These are phyloP conservation scores for Phytophthora europaea DNA, from an alignment of 352 stramenopile genomes.

Conservation along the genomic window DNA sequence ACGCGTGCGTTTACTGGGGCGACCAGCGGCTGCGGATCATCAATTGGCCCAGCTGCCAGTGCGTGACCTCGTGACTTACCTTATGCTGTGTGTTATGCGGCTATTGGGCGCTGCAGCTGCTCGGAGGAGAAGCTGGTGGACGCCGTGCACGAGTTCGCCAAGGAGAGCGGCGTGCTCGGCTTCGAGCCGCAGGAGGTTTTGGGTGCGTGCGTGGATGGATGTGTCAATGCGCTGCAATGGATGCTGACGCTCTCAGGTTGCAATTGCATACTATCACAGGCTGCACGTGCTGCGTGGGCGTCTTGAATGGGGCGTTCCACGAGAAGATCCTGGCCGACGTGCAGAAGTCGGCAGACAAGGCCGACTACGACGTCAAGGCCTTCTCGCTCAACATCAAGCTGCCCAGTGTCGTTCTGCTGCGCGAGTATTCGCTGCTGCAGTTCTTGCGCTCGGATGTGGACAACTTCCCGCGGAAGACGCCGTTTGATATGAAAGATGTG, in stretches of 20 bases:
- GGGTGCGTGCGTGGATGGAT: slow-evolving; percentile 14
- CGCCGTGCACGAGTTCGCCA: slow-evolving; percentile 31
- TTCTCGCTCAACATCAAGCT: slow-evolving; percentile 89
- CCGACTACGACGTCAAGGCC: slow-evolving; percentile 66
- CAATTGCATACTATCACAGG: slow-evolving; percentile 33
- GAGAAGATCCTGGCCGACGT: slow-evolving; percentile 56
- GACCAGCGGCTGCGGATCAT: background rate
- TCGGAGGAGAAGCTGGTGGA: slow-evolving; percentile 45
- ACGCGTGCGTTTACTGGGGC: slow-evolving; percentile 51
- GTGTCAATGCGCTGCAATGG: slow-evolving; percentile 11
- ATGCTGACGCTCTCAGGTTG: background rate
- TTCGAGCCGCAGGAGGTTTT: slow-evolving; percentile 30
- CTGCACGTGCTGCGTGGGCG: slow-evolving; percentile 78
- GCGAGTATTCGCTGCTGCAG: slow-evolving; percentile 79
- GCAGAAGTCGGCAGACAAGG: slow-evolving; percentile 45
- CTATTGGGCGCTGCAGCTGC: slow-evolving; percentile 16
- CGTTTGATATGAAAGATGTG: slow-evolving; percentile 82
- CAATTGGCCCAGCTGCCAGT: slow-evolving; percentile 12
- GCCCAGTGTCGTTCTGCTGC: slow-evolving; percentile 78
- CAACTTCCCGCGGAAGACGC: slow-evolving; percentile 45
- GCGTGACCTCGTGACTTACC: slow-evolving; percentile 10
- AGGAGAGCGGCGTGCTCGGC: slow-evolving; percentile 29
- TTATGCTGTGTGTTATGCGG: background rate
- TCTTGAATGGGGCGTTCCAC: slow-evolving; percentile 61
- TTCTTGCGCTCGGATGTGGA: slow-evolving; percentile 51